Conservation (phyloP, 2,329 filamentous ascomycete species). For the Penicillium sp. region DNA sequence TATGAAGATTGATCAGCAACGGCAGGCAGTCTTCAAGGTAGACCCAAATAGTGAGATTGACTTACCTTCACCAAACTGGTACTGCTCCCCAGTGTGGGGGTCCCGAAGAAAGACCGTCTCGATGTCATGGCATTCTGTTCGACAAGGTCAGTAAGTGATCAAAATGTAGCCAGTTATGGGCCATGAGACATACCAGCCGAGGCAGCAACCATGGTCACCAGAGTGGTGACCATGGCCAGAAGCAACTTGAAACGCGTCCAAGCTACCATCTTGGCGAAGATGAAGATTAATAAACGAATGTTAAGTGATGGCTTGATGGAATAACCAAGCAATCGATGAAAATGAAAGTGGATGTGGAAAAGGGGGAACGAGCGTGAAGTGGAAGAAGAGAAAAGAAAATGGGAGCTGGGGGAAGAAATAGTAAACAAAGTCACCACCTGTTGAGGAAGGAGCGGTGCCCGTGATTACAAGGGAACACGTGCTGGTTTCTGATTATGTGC, state of each 20-base stretch:
- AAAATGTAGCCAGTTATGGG: neutral
- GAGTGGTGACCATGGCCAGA: conserved; percentile 23
- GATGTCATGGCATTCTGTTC: neutral
- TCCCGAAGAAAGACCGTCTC: conserved; percentile 4
- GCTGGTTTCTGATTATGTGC: neutral
- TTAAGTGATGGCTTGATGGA: neutral
- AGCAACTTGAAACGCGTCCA: conserved; percentile 15
- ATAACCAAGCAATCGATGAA: conserved; percentile 1
- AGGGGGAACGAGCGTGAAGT: neutral
- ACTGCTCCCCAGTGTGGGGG: neutral
- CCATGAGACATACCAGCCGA: conserved; percentile 3
- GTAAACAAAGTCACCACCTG: neutral
- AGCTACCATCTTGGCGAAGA: conserved; percentile 3
- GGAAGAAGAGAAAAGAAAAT: conserved; percentile 1
- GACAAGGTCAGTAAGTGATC: neutral
- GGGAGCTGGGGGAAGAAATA: conserved; percentile 1
- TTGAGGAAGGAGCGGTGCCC: conserved; percentile 4
- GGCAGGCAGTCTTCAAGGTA: neutral
- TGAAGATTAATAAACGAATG: neutral
- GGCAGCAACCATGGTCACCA: conserved; percentile 17
- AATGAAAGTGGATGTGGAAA: conserved; percentile 2
- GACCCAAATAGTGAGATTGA: neutral
- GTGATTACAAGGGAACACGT: conserved; percentile 1
- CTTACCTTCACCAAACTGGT: conserved; percentile 5
- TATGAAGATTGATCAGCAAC: neutral